Percentiles rank a stretch among this genome's conserved stretches.
Evolutionary conservation across 2,329 filamentous ascomycete species (phyloP).

Genomic region (Pyricularia grisea): DNA sequence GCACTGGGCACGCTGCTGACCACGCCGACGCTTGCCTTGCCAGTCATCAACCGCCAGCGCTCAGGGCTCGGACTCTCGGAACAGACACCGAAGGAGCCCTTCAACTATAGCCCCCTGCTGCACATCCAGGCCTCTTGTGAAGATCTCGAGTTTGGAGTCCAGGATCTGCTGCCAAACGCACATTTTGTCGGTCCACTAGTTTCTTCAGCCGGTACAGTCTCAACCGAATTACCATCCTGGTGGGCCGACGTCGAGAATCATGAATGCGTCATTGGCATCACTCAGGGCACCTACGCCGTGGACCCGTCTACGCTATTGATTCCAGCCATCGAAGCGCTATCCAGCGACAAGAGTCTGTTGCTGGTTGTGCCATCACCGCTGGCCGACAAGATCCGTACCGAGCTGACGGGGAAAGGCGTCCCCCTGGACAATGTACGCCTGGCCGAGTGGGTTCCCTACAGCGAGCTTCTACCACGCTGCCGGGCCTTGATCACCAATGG

Average conservation of each 20-base stretch:
- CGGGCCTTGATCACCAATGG: constrained; percentile 14
- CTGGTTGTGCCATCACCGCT: constrained; percentile 8
- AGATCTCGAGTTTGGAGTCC: constrained; percentile 8
- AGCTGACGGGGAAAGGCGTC: neutral
- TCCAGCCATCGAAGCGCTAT: constrained; percentile 11
- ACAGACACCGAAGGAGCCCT: constrained; percentile 21
- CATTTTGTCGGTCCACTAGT: constrained; percentile 10
- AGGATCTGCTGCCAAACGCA: constrained; percentile 4
- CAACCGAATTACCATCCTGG: constrained; percentile 8
- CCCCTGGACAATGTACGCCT: constrained; percentile 8
- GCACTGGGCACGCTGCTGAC: constrained; percentile 17
- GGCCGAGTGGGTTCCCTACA: constrained; percentile 11
- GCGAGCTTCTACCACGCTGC: constrained; percentile 13
- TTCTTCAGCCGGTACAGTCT: constrained; percentile 1
- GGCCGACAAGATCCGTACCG: constrained; percentile 7
- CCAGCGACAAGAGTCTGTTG: constrained; percentile 6
- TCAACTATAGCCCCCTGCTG: constrained; percentile 19
- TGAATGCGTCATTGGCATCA: constrained; percentile 12
- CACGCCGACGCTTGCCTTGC: constrained; percentile 13
- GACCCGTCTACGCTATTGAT: constrained; percentile 9
- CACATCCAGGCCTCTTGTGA: constrained; percentile 22
- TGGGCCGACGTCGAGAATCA: constrained; percentile 14
- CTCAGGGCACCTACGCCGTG: constrained; percentile 11
- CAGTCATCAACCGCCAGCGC: constrained; percentile 19
- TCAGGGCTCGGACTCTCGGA: constrained; percentile 16